A percentile compares a stretch with the other conserved stretches of the same genome.
Evolutionary conservation across 179 eudicot species (phyloP).

Genomic region (Sideroxylon spinosum): DNA sequence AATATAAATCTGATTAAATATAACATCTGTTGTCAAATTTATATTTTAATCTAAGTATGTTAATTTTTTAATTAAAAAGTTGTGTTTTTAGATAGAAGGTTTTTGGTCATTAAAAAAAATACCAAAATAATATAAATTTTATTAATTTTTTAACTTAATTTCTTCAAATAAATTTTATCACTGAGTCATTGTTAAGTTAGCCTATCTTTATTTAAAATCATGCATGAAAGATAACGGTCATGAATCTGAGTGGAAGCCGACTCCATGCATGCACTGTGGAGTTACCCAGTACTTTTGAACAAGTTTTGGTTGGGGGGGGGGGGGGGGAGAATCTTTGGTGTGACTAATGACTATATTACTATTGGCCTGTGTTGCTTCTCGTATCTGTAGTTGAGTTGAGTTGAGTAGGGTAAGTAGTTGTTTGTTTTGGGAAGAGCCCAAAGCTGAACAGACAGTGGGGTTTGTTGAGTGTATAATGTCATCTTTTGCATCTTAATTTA

Average conservation of each 20-base stretch:
- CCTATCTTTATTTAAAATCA: neutral
- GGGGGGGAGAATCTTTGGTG: slow-evolving; percentile 16
- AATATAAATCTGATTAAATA: no score
- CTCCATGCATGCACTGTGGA: neutral
- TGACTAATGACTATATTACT: slow-evolving; percentile 10
- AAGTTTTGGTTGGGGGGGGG: no score
- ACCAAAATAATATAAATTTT: no score
- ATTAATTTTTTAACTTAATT: no score
- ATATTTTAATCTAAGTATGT: no score
- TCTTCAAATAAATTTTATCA: neutral
- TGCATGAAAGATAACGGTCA: neutral
- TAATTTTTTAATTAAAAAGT: no score
- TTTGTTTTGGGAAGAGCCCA: slow-evolving; percentile 9
- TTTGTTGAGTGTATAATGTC: slow-evolving; percentile 7
- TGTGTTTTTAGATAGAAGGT: no score
- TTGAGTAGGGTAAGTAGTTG: neutral
- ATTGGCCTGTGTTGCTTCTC: neutral
- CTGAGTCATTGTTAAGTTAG: neutral
- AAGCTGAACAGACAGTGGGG: slow-evolving; percentile 11
- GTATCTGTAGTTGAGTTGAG: neutral
- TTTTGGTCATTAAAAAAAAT: no score
- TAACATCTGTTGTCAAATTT: no score
- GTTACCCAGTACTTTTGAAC: neutral
- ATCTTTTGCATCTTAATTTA: slow-evolving; percentile 14
- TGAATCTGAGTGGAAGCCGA: neutral